These are phyloP conservation scores for Cokeromyces recurvatus DNA, from an alignment of 371 early-diverging fungal species.

Conservation along the genomic window DNA sequence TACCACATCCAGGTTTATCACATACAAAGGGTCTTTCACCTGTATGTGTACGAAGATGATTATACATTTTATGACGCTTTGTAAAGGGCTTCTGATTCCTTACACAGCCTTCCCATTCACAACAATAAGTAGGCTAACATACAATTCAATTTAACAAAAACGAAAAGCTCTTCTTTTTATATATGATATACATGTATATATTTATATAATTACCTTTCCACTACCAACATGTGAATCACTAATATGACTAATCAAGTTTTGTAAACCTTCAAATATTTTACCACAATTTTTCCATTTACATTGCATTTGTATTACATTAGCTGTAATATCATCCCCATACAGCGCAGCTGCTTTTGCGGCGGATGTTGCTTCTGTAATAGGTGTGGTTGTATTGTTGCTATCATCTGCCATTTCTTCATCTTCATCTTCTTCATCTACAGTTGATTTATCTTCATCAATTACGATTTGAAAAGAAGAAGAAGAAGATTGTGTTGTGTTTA, in stretches of 20 bases:
- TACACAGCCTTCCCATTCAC: conserved; percentile 79
- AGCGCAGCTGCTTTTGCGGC: neutral
- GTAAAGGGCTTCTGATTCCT: conserved; percentile 76
- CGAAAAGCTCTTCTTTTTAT: no score
- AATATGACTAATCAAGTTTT: conserved; percentile 54
- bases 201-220: conserved; percentile 43
- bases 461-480: neutral
- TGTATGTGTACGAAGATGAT: conserved; percentile 87
- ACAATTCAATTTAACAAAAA: neutral
- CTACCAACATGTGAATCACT: conserved; percentile 62
- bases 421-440: conserved; percentile 20
- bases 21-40: conserved; percentile 72
- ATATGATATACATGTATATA: neutral
- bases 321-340: neutral
- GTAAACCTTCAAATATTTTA: conserved; percentile 37
- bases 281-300: conserved; percentile 63
- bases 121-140: conserved; percentile 65
- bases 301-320: conserved; percentile 9
- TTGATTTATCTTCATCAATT: conserved; percentile 15
- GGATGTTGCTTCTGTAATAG: neutral
- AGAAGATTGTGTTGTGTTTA: neutral
- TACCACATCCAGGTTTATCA: conserved; percentile 59
- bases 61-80: conserved; percentile 87
- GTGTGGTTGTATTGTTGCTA: no score
- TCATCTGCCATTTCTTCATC: conserved; percentile 2